These are phyloP conservation scores for Penicillium herquei DNA, from an alignment of 495 filamentous ascomycete species.

Conservation along the genomic window DNA sequence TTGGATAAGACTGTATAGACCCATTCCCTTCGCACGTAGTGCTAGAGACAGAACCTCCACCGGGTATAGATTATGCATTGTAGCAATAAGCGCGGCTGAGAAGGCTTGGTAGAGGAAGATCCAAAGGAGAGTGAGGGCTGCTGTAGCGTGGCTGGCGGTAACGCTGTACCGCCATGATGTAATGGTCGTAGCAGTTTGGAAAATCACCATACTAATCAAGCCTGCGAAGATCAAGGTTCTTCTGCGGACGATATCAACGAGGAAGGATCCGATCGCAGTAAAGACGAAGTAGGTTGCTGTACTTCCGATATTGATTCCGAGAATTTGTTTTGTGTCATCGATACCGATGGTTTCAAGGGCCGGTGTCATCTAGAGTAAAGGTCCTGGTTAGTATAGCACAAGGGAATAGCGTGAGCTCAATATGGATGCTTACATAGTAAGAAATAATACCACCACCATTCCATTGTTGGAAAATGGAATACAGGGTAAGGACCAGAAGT, in stretches of 20 bases:
- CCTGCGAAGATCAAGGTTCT: slow-evolving; percentile 38
- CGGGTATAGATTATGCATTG: slow-evolving; percentile 46
- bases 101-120: slow-evolving; percentile 44
- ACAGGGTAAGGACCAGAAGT: slow-evolving; percentile 36
- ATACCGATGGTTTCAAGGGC: slow-evolving; percentile 37
- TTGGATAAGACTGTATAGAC: slow-evolving; percentile 41
- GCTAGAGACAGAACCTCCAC: slow-evolving; percentile 37
- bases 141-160: slow-evolving; percentile 18
- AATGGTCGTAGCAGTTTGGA: slow-evolving; percentile 40
- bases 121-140: slow-evolving; percentile 37
- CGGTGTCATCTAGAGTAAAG: slow-evolving; percentile 30
- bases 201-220: slow-evolving; percentile 35
- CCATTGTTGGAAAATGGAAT: slow-evolving; percentile 46
- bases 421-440: slow-evolving; percentile 33
- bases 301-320: slow-evolving; percentile 38
- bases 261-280: slow-evolving; percentile 33
- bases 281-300: slow-evolving; percentile 42
- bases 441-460: slow-evolving; percentile 44
- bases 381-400: slow-evolving; percentile 1
- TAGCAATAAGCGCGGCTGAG: slow-evolving; percentile 37
- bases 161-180: slow-evolving; percentile 39
- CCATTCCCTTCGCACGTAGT: slow-evolving; percentile 45
- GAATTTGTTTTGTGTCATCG: slow-evolving; percentile 23
- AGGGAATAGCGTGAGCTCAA: neutral
- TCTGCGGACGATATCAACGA: slow-evolving; percentile 38